Evolutionary conservation across 495 filamentous ascomycete genomes (phyloP).

Genomic region (Saxophila tyrrhenica): DNA sequence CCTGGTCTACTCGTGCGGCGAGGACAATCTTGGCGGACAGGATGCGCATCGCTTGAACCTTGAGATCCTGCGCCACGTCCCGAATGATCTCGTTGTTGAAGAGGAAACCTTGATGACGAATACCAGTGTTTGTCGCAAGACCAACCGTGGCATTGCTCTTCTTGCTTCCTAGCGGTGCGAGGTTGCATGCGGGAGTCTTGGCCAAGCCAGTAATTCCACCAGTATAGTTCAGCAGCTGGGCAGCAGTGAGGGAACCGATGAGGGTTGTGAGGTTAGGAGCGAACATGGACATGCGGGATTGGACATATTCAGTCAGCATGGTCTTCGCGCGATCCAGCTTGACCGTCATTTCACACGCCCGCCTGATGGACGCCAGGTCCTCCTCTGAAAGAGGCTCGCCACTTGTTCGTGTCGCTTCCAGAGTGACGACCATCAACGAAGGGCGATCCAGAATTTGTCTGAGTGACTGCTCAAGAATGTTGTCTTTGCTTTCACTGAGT

Average conservation of each 20-base stretch:
- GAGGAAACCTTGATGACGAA: slow-evolving; percentile 86
- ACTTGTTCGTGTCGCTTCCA: slow-evolving; percentile 81
- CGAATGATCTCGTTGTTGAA: slow-evolving; percentile 83
- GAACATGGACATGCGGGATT: slow-evolving; percentile 92
- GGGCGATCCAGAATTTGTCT: slow-evolving; percentile 75
- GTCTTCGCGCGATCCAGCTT: slow-evolving; percentile 78
- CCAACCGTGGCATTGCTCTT: slow-evolving; percentile 67
- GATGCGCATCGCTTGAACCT: slow-evolving; percentile 91
- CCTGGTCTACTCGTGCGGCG: slow-evolving; percentile 76
- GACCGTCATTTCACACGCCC: slow-evolving; percentile 78
- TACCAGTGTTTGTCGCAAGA: slow-evolving; percentile 86
- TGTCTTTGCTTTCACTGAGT: slow-evolving; percentile 56
- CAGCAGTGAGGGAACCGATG: slow-evolving; percentile 88
- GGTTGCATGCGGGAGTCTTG: slow-evolving; percentile 85
- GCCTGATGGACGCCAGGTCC: slow-evolving; percentile 62
- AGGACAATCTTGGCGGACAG: slow-evolving; percentile 88
- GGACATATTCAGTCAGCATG: slow-evolving; percentile 84
- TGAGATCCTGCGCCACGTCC: slow-evolving; percentile 71
- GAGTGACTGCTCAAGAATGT: slow-evolving; percentile 61
- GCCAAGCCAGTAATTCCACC: slow-evolving; percentile 82
- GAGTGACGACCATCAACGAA: slow-evolving; percentile 87
- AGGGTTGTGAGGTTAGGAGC: slow-evolving; percentile 90
- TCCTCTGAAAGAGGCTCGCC: slow-evolving; percentile 63
- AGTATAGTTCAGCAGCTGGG: slow-evolving; percentile 86
- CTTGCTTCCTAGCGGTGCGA: slow-evolving; percentile 80